These are phyloP conservation scores for Elaphomyces granulatus DNA, from an alignment of 495 filamentous ascomycete species.

Conservation along the genomic window DNA sequence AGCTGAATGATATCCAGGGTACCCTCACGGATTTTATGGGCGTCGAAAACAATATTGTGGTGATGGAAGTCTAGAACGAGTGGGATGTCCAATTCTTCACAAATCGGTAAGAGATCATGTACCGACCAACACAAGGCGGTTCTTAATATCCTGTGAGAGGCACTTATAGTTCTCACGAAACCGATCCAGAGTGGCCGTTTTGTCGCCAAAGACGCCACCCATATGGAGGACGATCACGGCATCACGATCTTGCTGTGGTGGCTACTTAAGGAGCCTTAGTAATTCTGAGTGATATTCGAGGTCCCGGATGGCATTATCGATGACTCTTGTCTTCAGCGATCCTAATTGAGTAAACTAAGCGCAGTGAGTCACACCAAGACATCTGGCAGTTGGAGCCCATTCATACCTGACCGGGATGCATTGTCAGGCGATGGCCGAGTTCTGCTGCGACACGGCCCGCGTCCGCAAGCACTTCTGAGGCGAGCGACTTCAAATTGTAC, in stretches of 20 bases:
- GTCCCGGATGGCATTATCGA: conserved; percentile 62
- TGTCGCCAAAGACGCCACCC: conserved; percentile 86
- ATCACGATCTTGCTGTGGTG: conserved; percentile 68
- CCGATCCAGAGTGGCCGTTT: conserved; percentile 62
- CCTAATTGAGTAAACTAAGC: conserved; percentile 72
- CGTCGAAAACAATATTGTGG: conserved; percentile 84
- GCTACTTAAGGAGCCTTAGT: conserved; percentile 61
- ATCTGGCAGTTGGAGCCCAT: not conserved
- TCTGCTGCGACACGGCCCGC: conserved; percentile 65
- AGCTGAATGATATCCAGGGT: conserved; percentile 66
- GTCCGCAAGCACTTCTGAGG: conserved; percentile 59
- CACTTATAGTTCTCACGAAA: conserved; percentile 65
- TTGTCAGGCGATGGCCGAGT: conserved; percentile 74
- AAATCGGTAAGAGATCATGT: conserved; percentile 81
- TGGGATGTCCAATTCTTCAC: conserved; percentile 86
- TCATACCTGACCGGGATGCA: conserved; percentile 68
- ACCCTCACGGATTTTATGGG: conserved; percentile 59
- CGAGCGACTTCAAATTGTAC: conserved; percentile 78
- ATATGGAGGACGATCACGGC: conserved; percentile 94
- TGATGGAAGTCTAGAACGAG: conserved; percentile 91
- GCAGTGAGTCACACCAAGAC: not conserved
- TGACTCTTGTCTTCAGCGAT: conserved; percentile 59
- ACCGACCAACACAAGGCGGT: conserved; percentile 77
- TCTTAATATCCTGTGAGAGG: conserved; percentile 54
- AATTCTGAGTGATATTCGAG: conserved; percentile 84